Base-by-base conservation (phyloP, 768 basidiomycete genomes). In the Suillus paluster region DNA sequence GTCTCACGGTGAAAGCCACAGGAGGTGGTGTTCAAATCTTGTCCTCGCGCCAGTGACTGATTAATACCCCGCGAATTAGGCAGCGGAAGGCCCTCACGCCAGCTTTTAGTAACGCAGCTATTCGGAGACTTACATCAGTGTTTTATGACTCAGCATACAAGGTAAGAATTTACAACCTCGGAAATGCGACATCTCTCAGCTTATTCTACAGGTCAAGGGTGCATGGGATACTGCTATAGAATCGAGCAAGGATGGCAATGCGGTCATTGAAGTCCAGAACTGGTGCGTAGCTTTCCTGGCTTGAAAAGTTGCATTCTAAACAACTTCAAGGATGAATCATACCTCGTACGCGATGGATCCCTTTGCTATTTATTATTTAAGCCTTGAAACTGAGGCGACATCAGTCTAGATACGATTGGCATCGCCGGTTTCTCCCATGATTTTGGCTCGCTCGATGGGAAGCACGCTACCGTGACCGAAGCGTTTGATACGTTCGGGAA, bases 371-470 rank as follows among this genome's bases (percentile, higher is more conserved):
- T n/a, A n/a, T n/a, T n/a, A n/a, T n/a, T 17, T 11, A 25, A 39
- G 15, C 11, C 23, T 33, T 15, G 19, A 17, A 21, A 12, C 3
- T 14, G 5, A 49, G 36, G 27, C 30, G 8, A 38, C 11, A 17
- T 19, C 55, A 80, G 80, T 1, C 70, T 83, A 9, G 82, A 83
- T 65, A 77, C 73, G 46, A 75, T 83, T 57, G 80, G 82, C 5
- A 76, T 80, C 44, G 79, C 80, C 4, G 80, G 82, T 0, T 83
- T 83, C 67, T 76, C 79, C 5, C 78, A 81, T 67, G 73, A 81
- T 63, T 83, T 83, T 64, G 75, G 75, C 9, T 68, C 79, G 0
- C 71, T 83, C 15, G 71, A 76, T 3, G 80, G 80, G 10, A 73
- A 77, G 57, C 42, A 15, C 2, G 55, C 70, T 11, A 46, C 68